Percentiles rank a stretch among this genome's conserved stretches.
phyloP scores from a whole-genome alignment of 805 yeast genomes.

The Maudiozyma barnettii region DNA sequence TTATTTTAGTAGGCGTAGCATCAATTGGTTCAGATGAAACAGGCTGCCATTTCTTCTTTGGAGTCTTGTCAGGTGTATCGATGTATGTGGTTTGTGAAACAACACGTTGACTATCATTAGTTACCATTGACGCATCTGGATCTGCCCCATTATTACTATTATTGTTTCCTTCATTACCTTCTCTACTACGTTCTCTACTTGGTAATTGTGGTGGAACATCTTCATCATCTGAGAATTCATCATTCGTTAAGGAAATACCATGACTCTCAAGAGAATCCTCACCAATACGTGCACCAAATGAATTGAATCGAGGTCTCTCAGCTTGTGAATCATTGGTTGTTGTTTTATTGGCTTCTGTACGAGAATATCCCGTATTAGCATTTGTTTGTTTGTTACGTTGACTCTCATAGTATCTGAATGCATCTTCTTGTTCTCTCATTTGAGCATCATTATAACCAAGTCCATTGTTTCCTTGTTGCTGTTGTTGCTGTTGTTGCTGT shows the following conservation, averaged over 20 bases:
- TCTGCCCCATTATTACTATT: background rate
- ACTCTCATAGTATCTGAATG: constrained; percentile 8
- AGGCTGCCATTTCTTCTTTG: constrained; percentile 21
- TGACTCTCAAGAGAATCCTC: constrained; percentile 26
- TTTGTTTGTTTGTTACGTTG: constrained; percentile 5
- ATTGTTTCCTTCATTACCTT: background rate
- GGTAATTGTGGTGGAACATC: constrained; percentile 29
- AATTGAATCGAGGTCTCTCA: constrained; percentile 24
- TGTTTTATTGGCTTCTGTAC: too few species aligned
- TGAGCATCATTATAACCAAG: constrained; percentile 2
- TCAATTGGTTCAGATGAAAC: constrained; percentile 20
- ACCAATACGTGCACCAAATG: constrained; percentile 26
- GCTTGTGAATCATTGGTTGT: constrained; percentile 4
- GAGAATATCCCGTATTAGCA: background rate
- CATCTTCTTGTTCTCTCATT: constrained; percentile 13
- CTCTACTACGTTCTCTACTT: constrained; percentile 9
- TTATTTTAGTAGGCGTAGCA: constrained; percentile 22
- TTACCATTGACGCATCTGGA: constrained; percentile 4
- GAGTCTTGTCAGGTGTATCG: constrained; percentile 23
- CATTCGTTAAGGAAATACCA: constrained; percentile 24
- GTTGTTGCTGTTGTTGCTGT: background rate
- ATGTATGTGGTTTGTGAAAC: constrained; percentile 26
- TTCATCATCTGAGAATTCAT: constrained; percentile 27
- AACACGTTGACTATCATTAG: constrained; percentile 13
- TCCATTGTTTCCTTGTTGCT: background rate